These are phyloP conservation scores for Tubosaeta sp. DNA, from an alignment of 768 basidiomycete genomes.

Conservation along the genomic window DNA sequence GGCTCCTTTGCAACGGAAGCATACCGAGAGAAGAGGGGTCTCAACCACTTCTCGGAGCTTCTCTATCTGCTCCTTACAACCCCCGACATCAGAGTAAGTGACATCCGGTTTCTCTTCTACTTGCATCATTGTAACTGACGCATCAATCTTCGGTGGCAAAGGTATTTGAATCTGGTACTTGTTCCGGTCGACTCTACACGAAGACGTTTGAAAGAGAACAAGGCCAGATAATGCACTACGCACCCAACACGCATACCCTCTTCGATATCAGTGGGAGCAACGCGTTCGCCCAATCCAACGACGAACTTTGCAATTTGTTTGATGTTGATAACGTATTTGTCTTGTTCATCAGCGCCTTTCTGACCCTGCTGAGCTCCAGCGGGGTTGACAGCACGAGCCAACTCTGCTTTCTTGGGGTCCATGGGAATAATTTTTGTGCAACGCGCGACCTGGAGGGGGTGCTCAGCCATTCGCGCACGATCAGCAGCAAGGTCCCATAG, in stretches of 20 bases:
- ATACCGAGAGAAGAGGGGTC: slow-evolving; percentile 86
- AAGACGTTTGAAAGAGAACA: slow-evolving; percentile 4
- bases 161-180: slow-evolving; percentile 99
- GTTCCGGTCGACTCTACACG: slow-evolving; percentile 79
- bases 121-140: slow-evolving; percentile 99
- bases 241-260: slow-evolving; percentile 99
- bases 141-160: slow-evolving; percentile 96
- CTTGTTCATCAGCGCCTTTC: slow-evolving; percentile 97
- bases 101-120: slow-evolving; percentile 99
- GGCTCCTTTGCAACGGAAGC: slow-evolving; percentile 24
- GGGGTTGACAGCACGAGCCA: slow-evolving; percentile 75
- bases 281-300: slow-evolving; percentile 92
- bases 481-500: slow-evolving; percentile 97
- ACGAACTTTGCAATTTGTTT: slow-evolving; percentile 99
- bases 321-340: slow-evolving; percentile 99
- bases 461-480: slow-evolving; percentile 85
- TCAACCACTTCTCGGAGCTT: slow-evolving; percentile 98
- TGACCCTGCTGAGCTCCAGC: slow-evolving; percentile 75
- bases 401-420: slow-evolving; percentile 69
- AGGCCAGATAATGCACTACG: slow-evolving; percentile 22
- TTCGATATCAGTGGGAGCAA: slow-evolving; percentile 97
- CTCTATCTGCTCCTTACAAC: slow-evolving; percentile 99
- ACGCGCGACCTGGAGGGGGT: slow-evolving; percentile 93
- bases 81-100: slow-evolving; percentile 96
- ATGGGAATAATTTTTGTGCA: slow-evolving; percentile 97